A percentile compares a stretch with the other conserved stretches of the same genome.
Evolutionary conservation across 2,329 filamentous ascomycete species (phyloP).

Genomic region (Trichophyton simii): DNA sequence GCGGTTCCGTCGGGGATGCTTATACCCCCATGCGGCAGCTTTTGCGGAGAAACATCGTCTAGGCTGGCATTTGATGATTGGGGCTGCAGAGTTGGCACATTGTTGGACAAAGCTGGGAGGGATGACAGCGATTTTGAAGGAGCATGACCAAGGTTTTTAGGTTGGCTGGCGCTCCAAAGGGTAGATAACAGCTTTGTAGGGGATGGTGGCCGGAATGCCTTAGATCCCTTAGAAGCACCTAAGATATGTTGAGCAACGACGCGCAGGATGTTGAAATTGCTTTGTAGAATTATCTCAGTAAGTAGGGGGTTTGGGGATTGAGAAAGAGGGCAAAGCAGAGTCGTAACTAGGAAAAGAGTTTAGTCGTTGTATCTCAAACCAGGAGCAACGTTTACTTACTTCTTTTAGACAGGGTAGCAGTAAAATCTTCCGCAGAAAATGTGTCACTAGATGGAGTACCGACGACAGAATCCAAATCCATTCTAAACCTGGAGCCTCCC

Average conservation of each 20-base stretch:
- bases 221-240: slow-evolving; percentile 46
- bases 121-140: slow-evolving; percentile 25
- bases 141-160: slow-evolving; percentile 23
- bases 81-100: slow-evolving; percentile 28
- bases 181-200: slow-evolving; percentile 83
- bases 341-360: slow-evolving; percentile 44
- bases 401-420: slow-evolving; percentile 61
- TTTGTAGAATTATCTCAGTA: slow-evolving; percentile 56
- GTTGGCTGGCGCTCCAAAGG: slow-evolving; percentile 52
- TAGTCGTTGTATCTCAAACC: background rate
- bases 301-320: slow-evolving; percentile 40
- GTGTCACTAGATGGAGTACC: slow-evolving; percentile 63
- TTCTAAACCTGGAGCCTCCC: slow-evolving; percentile 43
- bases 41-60: slow-evolving; percentile 11
- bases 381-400: slow-evolving; percentile 38
- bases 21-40: slow-evolving; percentile 35
- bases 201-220: slow-evolving; percentile 63
- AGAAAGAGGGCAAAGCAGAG: slow-evolving; percentile 59
- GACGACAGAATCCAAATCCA: slow-evolving; percentile 53
- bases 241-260: slow-evolving; percentile 53
- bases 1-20: slow-evolving; percentile 39
- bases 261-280: slow-evolving; percentile 64
- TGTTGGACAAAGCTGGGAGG: slow-evolving; percentile 29
- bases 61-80: slow-evolving; percentile 32
- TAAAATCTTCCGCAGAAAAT: slow-evolving; percentile 57